phyloP scores from a whole-genome alignment of 2,329 filamentous ascomycete genomes.

The Pseudocercospora eumusae region DNA sequence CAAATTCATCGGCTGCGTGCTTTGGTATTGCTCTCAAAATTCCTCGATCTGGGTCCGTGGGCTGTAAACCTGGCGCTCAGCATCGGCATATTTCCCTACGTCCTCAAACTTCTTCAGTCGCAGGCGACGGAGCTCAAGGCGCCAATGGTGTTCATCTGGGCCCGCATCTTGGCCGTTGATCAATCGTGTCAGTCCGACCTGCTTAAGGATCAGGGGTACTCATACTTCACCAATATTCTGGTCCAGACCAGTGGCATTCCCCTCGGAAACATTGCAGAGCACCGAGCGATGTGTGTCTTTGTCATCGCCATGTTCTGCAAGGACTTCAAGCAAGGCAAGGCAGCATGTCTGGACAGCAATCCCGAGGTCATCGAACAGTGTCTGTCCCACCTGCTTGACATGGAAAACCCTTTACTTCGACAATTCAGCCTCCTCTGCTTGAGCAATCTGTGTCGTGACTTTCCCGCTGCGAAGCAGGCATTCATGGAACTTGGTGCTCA shows the following conservation, averaged over 20 bases:
- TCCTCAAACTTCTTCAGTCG: slow-evolving; percentile 94
- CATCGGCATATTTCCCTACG: slow-evolving; percentile 98
- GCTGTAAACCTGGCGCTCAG: slow-evolving; percentile 96
- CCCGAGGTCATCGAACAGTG: slow-evolving; percentile 89
- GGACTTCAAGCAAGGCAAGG: slow-evolving; percentile 86
- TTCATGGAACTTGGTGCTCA: slow-evolving; percentile 89
- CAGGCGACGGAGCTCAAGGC: slow-evolving; percentile 93
- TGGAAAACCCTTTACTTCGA: slow-evolving; percentile 81
- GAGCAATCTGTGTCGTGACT: slow-evolving; percentile 89
- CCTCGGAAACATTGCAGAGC: slow-evolving; percentile 84
- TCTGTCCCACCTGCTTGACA: slow-evolving; percentile 77
- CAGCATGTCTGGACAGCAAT: slow-evolving; percentile 83
- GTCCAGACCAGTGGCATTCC: slow-evolving; percentile 73
- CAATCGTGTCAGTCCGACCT: slow-evolving; percentile 90
- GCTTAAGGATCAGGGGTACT: slow-evolving; percentile 94
- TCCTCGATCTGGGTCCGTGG: slow-evolving; percentile 94
- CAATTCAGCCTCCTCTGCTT: slow-evolving; percentile 97
- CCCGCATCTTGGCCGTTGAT: slow-evolving; percentile 90
- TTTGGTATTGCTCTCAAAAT: slow-evolving; percentile 86
- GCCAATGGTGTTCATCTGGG: slow-evolving; percentile 99
- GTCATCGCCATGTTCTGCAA: slow-evolving; percentile 97
- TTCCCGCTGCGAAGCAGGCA: slow-evolving; percentile 90
- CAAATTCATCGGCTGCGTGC: slow-evolving; percentile 92
- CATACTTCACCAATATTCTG: slow-evolving; percentile 92
- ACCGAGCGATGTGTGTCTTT: slow-evolving; percentile 98